Conservation (phyloP, 192 early-diverging fungal species). For the Podila epicladia region DNA sequence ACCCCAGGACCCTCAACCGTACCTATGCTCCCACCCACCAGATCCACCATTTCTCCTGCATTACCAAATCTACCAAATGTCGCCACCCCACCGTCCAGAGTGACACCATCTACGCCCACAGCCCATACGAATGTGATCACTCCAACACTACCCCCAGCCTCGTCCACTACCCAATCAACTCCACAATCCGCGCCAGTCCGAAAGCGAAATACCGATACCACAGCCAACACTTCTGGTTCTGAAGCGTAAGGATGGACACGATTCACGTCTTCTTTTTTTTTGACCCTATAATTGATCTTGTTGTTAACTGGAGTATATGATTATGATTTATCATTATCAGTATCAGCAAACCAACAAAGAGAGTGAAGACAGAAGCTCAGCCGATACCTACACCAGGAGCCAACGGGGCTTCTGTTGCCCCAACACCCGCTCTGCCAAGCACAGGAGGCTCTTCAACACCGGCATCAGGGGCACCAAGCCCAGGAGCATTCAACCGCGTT, state of each 20-base stretch:
- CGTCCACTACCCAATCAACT: neutral
- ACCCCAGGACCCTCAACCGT: neutral
- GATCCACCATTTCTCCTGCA: neutral
- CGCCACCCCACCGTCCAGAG: slow-evolving; percentile 2
- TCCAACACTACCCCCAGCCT: neutral
- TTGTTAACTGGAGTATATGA: neutral
- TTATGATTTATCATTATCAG: neutral
- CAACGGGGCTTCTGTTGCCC: slow-evolving; percentile 11
- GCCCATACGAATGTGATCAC: neutral
- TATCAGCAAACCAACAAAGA: slow-evolving; percentile 29
- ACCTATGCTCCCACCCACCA: neutral
- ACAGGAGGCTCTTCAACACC: slow-evolving; percentile 15
- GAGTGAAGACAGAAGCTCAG: slow-evolving; percentile 36
- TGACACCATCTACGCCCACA: slow-evolving; percentile 7
- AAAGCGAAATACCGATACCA: slow-evolving; percentile 25
- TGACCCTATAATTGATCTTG: neutral
- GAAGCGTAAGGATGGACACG: neutral
- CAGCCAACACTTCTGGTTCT: neutral
- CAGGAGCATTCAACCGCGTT: slow-evolving; percentile 36
- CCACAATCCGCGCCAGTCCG: slow-evolving; percentile 31
- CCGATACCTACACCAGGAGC: slow-evolving; percentile 5
- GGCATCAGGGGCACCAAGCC: slow-evolving; percentile 8
- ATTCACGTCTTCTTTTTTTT: neutral
- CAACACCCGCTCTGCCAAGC: slow-evolving; percentile 5
- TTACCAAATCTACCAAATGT: slow-evolving; percentile 1